Conservation (phyloP, 2,329 filamentous ascomycete species). For the Colletotrichum tofieldiae region DNA sequence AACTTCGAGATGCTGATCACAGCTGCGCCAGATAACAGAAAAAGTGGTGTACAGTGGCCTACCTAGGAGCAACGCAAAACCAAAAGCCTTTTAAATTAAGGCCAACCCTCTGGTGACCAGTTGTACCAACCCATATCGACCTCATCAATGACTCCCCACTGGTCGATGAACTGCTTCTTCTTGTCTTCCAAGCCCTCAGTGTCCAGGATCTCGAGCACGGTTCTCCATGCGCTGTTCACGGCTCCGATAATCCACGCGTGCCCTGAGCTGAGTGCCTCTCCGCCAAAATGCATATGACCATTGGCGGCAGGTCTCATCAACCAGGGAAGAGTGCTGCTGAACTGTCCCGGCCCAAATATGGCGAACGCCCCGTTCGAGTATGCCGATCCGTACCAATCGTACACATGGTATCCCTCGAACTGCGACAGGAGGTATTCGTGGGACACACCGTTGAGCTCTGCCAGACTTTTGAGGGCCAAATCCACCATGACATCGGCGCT, state of each 20-base stretch:
- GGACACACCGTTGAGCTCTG: conserved; percentile 45
- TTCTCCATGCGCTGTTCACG: conserved; percentile 47
- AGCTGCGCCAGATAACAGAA: no score
- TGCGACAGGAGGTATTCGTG: conserved; percentile 43
- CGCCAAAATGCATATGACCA: conserved; percentile 48
- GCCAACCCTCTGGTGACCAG: conserved; percentile 39
- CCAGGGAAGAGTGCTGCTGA: conserved; percentile 45
- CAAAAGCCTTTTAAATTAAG: background rate
- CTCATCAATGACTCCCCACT: conserved; percentile 45
- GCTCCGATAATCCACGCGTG: conserved; percentile 49
- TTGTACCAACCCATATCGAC: conserved; percentile 48
- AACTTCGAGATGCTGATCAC: no score
- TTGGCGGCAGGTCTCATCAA: conserved; percentile 46
- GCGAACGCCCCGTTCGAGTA: conserved; percentile 47
- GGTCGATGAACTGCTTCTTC: conserved; percentile 42
- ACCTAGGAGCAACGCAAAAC: background rate
- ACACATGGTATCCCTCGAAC: conserved; percentile 45
- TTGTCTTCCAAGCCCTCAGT: conserved; percentile 45
- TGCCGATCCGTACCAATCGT: conserved; percentile 47
- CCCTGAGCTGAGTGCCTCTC: conserved; percentile 48
- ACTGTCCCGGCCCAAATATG: conserved; percentile 47
- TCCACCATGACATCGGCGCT: conserved; percentile 44
- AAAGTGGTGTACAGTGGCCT: no score
- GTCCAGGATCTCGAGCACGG: conserved; percentile 44
- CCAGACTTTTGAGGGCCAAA: conserved; percentile 43